These are phyloP conservation scores for Barnettozyma salicaria DNA, from an alignment of 805 yeast species.

Conservation along the genomic window DNA sequence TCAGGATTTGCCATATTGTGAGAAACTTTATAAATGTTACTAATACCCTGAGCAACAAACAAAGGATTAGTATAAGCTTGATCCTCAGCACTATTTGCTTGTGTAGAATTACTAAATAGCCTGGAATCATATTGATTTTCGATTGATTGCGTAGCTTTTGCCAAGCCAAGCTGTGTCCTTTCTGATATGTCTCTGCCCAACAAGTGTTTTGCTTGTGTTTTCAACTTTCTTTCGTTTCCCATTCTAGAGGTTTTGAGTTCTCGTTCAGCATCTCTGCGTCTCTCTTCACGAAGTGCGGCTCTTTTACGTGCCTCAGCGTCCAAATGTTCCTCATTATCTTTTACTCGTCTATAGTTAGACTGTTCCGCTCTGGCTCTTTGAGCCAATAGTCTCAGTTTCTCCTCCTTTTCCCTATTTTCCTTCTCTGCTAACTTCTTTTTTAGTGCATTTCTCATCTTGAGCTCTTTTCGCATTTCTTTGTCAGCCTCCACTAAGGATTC, in stretches of 20 bases:
- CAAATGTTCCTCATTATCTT: slow-evolving; percentile 10
- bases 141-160: slow-evolving; percentile 30
- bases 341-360: slow-evolving; percentile 1
- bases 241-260: slow-evolving; percentile 39
- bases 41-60: slow-evolving; percentile 48
- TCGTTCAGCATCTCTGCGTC: slow-evolving; percentile 41
- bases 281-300: slow-evolving; percentile 36
- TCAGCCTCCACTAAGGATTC: slow-evolving; percentile 72
- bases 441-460: slow-evolving; percentile 44
- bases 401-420: slow-evolving; percentile 45
- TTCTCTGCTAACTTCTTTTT: slow-evolving; percentile 45
- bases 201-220: slow-evolving; percentile 36
- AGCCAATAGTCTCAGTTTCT: slow-evolving; percentile 44
- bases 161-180: slow-evolving; percentile 46
- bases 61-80: slow-evolving; percentile 56
- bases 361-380: slow-evolving; percentile 39
- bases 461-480: slow-evolving; percentile 49
- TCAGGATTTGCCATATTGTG: slow-evolving; percentile 19
- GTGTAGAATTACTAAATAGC: slow-evolving; percentile 43
- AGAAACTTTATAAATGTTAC: slow-evolving; percentile 42
- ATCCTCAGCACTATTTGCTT: slow-evolving; percentile 35
- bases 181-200: slow-evolving; percentile 51
- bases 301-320: slow-evolving; percentile 28
- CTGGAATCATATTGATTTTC: slow-evolving; percentile 55
- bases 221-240: slow-evolving; percentile 40